These are phyloP conservation scores for Rosa rugosa DNA, from an alignment of 306 rosid genomes.

Conservation along the genomic window DNA sequence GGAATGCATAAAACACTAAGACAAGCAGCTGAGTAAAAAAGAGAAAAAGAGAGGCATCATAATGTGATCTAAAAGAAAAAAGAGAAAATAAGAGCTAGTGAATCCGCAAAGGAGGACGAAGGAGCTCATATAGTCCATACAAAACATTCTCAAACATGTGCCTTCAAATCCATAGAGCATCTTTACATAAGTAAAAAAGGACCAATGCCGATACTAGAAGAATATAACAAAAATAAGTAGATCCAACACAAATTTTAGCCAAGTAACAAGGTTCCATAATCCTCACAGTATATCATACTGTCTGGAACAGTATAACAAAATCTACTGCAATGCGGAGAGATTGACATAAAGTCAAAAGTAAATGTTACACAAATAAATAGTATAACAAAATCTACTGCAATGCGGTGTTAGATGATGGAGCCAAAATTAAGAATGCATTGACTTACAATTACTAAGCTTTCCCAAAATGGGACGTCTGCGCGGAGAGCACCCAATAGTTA, in stretches of 20 bases:
- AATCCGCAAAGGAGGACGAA: neutral
- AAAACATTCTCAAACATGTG: neutral
- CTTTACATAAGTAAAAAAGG: neutral
- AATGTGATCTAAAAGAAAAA: neutral
- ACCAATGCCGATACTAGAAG: neutral
- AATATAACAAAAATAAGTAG: neutral
- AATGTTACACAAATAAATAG: neutral
- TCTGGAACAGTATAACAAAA: too few species aligned
- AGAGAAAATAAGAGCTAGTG: neutral
- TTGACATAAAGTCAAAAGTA: too few species aligned
- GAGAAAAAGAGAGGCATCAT: neutral
- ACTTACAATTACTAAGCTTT: constrained; percentile 40
- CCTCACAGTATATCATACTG: neutral
- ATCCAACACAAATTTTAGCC: neutral
- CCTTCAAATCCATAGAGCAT: neutral
- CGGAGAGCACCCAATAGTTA: constrained; percentile 20
- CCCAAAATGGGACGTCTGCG: constrained; percentile 21
- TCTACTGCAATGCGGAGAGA: too few species aligned
- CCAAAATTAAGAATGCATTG: neutral
- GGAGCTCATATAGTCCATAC: constrained; percentile 6
- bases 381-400: neutral
- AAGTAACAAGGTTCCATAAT: neutral
- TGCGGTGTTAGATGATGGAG: too few species aligned
- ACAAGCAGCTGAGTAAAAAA: constrained; percentile 44
- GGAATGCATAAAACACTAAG: constrained; percentile 34